Percentiles rank a stretch among this genome's conserved stretches.
phyloP scores from a whole-genome alignment of 805 yeast genomes.

The Yueomyces sp. region DNA sequence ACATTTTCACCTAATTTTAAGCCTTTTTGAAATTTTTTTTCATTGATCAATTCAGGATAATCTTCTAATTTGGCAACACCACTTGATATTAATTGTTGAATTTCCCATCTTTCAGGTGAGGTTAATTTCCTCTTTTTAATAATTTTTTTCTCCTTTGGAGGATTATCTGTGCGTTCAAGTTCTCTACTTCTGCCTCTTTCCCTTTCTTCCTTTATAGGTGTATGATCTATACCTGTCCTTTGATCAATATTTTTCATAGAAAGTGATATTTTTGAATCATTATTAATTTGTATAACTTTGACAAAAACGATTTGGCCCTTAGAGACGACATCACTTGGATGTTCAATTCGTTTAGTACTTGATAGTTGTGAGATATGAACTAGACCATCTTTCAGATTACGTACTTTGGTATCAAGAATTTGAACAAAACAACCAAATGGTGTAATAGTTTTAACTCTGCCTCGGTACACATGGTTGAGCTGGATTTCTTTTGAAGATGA shows the following conservation, averaged over 20 bases:
- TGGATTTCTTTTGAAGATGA: background rate
- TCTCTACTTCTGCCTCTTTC: constrained; percentile 1
- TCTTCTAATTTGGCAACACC: constrained; percentile 60
- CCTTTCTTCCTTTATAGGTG: background rate
- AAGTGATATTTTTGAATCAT: constrained; percentile 40
- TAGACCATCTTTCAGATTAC: constrained; percentile 36
- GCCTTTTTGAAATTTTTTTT: constrained; percentile 12
- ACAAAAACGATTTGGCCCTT: constrained; percentile 53
- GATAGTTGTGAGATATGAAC: constrained; percentile 68
- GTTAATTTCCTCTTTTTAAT: constrained; percentile 37
- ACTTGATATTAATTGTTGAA: constrained; percentile 66
- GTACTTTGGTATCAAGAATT: constrained; percentile 27
- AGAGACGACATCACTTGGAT: constrained; percentile 46
- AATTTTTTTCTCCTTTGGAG: constrained; percentile 1
- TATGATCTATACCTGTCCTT: constrained; percentile 35
- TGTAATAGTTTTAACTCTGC: constrained; percentile 45
- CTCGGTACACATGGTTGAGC: constrained; percentile 42
- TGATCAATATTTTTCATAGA: constrained; percentile 69
- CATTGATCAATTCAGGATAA: constrained; percentile 45
- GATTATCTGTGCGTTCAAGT: background rate
- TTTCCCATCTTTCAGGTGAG: constrained; percentile 87
- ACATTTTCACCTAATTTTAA: constrained; percentile 7
- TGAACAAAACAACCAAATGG: constrained; percentile 71
- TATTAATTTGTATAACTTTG: constrained; percentile 34
- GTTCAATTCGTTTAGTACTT: constrained; percentile 28